Evolutionary conservation across 106 monocot genomes (phyloP).

Genomic region (Agapanthus africanus): DNA sequence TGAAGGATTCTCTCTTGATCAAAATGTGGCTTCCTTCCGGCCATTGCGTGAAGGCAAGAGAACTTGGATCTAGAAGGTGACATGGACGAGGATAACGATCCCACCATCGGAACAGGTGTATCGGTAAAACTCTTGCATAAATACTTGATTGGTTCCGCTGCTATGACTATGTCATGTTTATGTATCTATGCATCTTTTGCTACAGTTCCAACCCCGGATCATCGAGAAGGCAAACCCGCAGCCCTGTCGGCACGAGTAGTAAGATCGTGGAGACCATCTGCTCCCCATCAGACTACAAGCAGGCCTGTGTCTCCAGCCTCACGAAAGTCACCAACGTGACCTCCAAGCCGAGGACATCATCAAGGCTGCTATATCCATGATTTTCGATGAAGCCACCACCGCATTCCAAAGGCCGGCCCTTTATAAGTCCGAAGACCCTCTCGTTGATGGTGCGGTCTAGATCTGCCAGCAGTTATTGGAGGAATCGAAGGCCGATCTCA

Average conservation of each 20-base stretch:
- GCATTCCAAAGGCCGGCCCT: constrained; percentile 31
- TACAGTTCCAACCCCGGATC: too few species aligned
- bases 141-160: too few species aligned
- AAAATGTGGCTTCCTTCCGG: too few species aligned
- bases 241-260: constrained; percentile 3
- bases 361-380: constrained; percentile 38
- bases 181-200: too few species aligned
- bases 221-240: too few species aligned
- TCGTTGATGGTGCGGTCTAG: constrained; percentile 35
- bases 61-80: too few species aligned
- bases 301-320: constrained; percentile 27
- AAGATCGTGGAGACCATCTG: constrained; percentile 23
- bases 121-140: too few species aligned
- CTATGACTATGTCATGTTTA: not conserved
- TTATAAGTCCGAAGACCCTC: constrained; percentile 36
- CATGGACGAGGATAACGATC: too few species aligned
- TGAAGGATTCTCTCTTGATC: too few species aligned
- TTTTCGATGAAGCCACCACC: constrained; percentile 22
- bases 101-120: too few species aligned
- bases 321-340: constrained; percentile 12
- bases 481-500: constrained; percentile 40
- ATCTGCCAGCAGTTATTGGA: constrained; percentile 49
- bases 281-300: constrained; percentile 24
- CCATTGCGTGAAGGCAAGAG: too few species aligned
- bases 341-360: constrained; percentile 46